Percentiles rank a stretch among this genome's conserved stretches.
These are phyloP conservation scores for Jatropha podagrica DNA, from an alignment of 441 rosid species.

Conservation along the genomic window DNA sequence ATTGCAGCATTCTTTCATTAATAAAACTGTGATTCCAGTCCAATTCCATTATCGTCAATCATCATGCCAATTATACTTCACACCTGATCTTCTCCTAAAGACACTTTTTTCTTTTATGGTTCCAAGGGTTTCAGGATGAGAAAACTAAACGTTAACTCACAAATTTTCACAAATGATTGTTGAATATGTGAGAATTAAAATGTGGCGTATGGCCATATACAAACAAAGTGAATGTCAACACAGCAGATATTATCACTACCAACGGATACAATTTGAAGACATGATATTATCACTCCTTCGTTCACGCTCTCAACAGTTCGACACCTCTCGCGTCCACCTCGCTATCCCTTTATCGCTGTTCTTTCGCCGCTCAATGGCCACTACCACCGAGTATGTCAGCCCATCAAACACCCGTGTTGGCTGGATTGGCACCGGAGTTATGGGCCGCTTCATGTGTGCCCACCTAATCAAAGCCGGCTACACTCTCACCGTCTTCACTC, in stretches of 20 bases:
- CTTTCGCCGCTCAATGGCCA: conserved; percentile 46
- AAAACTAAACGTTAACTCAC: too few relatives aligned
- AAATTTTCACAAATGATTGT: too few relatives aligned
- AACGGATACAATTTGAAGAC: not conserved
- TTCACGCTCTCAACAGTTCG: conserved; percentile 17
- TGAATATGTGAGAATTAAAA: too few relatives aligned
- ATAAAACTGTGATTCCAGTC: too few relatives aligned
- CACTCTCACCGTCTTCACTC: conserved; percentile 75
- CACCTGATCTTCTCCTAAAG: too few relatives aligned
- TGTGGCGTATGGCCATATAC: too few relatives aligned
- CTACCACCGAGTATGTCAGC: conserved; percentile 33
- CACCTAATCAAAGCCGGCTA: conserved; percentile 81
- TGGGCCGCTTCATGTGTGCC: conserved; percentile 82
- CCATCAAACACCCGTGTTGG: conserved; percentile 80
- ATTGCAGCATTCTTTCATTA: too few relatives aligned
- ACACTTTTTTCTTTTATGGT: too few relatives aligned
- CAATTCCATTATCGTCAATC: too few relatives aligned
- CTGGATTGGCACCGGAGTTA: conserved; percentile 89
- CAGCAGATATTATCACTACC: not conserved
- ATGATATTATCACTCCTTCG: conserved; percentile 20
- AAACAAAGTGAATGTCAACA: not conserved
- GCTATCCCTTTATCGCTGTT: conserved; percentile 3
- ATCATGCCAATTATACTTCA: too few relatives aligned
- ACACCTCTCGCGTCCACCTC: not conserved
- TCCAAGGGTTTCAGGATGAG: too few relatives aligned